A percentile compares a stretch with the other conserved stretches of the same genome.
Conservation (phyloP, 192 early-diverging fungal species). For the Nowakowskiella sp. region DNA sequence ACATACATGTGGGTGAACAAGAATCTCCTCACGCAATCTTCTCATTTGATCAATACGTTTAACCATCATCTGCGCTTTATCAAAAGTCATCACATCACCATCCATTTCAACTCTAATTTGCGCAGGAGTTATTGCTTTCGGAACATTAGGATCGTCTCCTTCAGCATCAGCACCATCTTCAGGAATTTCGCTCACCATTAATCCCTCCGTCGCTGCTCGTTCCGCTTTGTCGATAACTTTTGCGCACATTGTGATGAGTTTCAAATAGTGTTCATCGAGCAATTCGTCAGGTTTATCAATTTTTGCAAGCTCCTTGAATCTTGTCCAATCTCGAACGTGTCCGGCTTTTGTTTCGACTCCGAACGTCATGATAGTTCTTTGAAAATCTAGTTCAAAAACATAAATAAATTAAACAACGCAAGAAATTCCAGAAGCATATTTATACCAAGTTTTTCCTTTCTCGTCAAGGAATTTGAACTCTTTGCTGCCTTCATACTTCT, state of each 20-base stretch:
- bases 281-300: conserved; percentile 62
- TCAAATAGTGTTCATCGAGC: conserved; percentile 54
- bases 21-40: conserved; percentile 51
- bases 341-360: conserved; percentile 30
- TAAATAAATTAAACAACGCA: neutral
- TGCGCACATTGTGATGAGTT: conserved; percentile 51
- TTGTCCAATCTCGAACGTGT: conserved; percentile 47
- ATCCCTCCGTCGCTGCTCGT: conserved; percentile 27
- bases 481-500: conserved; percentile 27
- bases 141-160: neutral
- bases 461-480: conserved; percentile 35
- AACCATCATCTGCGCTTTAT: conserved; percentile 59
- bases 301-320: conserved; percentile 63
- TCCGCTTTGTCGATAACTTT: conserved; percentile 40
- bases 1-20: conserved; percentile 40
- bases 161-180: conserved; percentile 21
- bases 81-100: conserved; percentile 51
- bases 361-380: conserved; percentile 39
- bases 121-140: no score
- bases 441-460: conserved; percentile 34
- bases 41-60: conserved; percentile 66
- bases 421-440: conserved; percentile 5
- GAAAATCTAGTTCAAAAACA: conserved; percentile 35
- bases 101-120: conserved; percentile 11
- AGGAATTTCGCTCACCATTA: no score